phyloP scores from a whole-genome alignment of 2,329 filamentous ascomycete genomes.

The Falciphora oryzae region DNA sequence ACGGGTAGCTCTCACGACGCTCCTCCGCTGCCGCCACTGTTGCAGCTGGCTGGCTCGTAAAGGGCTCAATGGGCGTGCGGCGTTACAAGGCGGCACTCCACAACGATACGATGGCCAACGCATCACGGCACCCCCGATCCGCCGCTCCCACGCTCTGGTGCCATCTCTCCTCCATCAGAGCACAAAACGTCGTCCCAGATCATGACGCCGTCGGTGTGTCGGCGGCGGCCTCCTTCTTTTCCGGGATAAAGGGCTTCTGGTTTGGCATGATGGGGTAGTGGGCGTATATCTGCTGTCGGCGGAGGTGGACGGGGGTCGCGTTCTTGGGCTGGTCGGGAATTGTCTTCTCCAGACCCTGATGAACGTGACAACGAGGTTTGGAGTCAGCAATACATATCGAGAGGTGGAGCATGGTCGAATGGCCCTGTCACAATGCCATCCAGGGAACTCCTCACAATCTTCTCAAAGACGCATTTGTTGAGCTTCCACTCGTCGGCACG shows the following conservation, averaged over 20 bases:
- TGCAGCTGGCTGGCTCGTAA: too few species aligned
- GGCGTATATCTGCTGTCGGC: conserved; percentile 57
- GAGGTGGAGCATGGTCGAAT: neutral
- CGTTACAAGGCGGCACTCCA: too few species aligned
- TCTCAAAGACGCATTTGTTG: conserved; percentile 94
- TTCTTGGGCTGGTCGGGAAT: conserved; percentile 68
- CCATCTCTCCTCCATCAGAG: neutral
- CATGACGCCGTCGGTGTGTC: neutral
- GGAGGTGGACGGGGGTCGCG: conserved; percentile 68
- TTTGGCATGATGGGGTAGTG: conserved; percentile 30
- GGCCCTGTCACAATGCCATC: conserved; percentile 30
- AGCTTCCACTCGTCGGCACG: conserved; percentile 79
- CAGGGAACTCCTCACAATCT: conserved; percentile 57
- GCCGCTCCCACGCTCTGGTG: neutral
- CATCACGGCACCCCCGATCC: too few species aligned
- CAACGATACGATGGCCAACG: too few species aligned
- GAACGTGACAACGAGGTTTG: neutral
- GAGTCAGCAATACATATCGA: neutral
- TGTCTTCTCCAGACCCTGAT: conserved; percentile 74
- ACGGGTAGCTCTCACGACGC: too few species aligned
- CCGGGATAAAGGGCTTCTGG: conserved; percentile 24
- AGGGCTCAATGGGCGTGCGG: too few species aligned
- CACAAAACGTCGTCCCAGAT: neutral
- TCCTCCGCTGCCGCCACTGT: too few species aligned
- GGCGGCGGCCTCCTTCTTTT: conserved; percentile 15